Evolutionary conservation across 1,284 basidiomycete species (phyloP).

Genomic region (Phaffia rhodozyma): DNA sequence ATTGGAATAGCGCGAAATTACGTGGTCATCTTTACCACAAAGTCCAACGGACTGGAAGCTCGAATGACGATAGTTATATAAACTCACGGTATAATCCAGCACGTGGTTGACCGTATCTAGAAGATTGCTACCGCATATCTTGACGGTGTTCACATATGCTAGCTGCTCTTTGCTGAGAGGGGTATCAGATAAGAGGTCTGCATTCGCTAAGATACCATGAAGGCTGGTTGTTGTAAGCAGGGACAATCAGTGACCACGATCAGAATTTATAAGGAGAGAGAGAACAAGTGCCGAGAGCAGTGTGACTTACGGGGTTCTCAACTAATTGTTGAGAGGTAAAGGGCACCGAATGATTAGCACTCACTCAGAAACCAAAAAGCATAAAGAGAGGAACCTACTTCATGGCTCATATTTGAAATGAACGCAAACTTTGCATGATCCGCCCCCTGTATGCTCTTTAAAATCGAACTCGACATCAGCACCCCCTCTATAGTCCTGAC

Average conservation of each 20-base stretch:
- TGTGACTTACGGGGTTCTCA: no score
- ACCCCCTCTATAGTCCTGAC: background rate
- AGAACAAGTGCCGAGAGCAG: no score
- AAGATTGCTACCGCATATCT: background rate
- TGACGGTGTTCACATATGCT: background rate
- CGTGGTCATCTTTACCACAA: no score
- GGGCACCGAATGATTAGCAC: no score
- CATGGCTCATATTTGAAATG: background rate
- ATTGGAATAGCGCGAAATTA: no score
- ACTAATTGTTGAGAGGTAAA: no score
- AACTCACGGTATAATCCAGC: background rate
- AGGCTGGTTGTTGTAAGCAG: background rate
- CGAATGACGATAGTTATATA: no score
- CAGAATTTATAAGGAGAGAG: no score
- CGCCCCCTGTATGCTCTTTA: background rate
- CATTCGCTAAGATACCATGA: background rate
- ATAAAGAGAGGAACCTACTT: no score
- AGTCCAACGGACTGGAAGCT: no score
- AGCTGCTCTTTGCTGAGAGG: background rate
- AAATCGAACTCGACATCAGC: background rate
- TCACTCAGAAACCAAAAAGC: background rate
- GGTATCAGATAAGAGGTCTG: background rate
- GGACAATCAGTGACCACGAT: no score
- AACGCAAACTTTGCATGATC: slow-evolving; percentile 3
- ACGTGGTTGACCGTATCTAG: background rate